These are phyloP conservation scores for Trichophyton rubrum DNA, from an alignment of 2,329 filamentous ascomycete species.

Conservation along the genomic window DNA sequence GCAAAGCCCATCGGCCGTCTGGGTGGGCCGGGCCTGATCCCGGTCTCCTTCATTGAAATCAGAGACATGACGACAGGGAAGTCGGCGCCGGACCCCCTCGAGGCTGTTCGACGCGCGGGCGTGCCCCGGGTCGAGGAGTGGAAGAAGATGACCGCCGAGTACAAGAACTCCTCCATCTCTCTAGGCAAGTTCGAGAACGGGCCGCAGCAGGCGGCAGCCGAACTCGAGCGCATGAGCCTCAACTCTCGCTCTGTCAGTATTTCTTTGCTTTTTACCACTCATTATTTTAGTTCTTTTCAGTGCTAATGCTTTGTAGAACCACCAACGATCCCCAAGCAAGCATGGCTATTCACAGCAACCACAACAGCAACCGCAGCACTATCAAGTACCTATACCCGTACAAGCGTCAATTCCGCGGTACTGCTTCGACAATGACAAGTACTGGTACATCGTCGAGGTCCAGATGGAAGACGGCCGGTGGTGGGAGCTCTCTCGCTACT, in stretches of 20 bases:
- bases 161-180: slow-evolving; percentile 98
- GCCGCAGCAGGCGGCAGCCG: slow-evolving; percentile 51
- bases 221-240: slow-evolving; percentile 69
- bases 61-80: slow-evolving; percentile 82
- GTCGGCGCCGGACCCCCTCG: slow-evolving; percentile 66
- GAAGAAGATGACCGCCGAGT: slow-evolving; percentile 99
- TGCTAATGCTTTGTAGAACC: slow-evolving; percentile 16
- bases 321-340: slow-evolving; percentile 31
- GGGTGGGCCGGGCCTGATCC: slow-evolving; percentile 90
- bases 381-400: slow-evolving; percentile 56
- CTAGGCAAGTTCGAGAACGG: slow-evolving; percentile 68
- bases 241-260: slow-evolving; percentile 36
- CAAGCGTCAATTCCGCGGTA: slow-evolving; percentile 80
- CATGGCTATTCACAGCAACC: slow-evolving; percentile 21
- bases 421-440: slow-evolving; percentile 93
- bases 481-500: slow-evolving; percentile 89
- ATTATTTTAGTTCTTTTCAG: neutral
- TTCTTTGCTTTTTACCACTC: too few species aligned
- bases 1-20: slow-evolving; percentile 96
- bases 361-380: slow-evolving; percentile 35
- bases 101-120: slow-evolving; percentile 75
- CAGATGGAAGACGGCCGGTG: slow-evolving; percentile 77
- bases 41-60: slow-evolving; percentile 93
- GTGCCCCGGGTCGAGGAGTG: slow-evolving; percentile 95
- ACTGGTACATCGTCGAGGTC: slow-evolving; percentile 96